These are phyloP conservation scores for Stephania cephalantha DNA, from an alignment of 164 flowering plant genomes.

Conservation along the genomic window DNA sequence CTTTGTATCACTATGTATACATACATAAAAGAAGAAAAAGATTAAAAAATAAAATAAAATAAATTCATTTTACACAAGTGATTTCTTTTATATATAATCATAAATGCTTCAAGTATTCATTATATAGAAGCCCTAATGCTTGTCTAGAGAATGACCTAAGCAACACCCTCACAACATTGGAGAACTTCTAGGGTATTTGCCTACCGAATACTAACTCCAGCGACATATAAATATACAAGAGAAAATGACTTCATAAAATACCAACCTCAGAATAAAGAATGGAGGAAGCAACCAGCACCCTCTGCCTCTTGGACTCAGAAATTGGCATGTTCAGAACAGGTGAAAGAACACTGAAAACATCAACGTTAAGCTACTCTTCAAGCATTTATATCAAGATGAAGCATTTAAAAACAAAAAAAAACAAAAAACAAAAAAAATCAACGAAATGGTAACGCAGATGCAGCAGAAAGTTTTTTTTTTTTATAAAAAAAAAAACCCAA, in stretches of 20 bases:
- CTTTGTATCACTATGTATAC: too few species aligned
- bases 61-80: too few species aligned
- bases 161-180: too few species aligned
- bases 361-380: slow-evolving; percentile 14
- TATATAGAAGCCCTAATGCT: too few species aligned
- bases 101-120: too few species aligned
- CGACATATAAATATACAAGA: background rate
- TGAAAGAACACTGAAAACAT: slow-evolving; percentile 81
- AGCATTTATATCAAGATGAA: slow-evolving; percentile 2
- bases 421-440: background rate
- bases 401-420: background rate
- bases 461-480: background rate
- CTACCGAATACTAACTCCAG: too few species aligned
- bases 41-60: too few species aligned
- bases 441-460: background rate
- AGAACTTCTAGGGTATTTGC: too few species aligned
- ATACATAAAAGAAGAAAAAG: too few species aligned
- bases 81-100: too few species aligned
- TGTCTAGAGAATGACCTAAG: too few species aligned
- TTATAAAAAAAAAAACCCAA: too few species aligned
- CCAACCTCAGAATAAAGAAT: slow-evolving; percentile 96
- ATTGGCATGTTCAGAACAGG: slow-evolving; percentile 95
- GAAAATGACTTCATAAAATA: slow-evolving; percentile 1
- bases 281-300: slow-evolving; percentile 95
- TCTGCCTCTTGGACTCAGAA: slow-evolving; percentile 93